Evolutionary conservation across 805 yeast genomes (phyloP).

Genomic region (Pichia sporocuriosa): DNA sequence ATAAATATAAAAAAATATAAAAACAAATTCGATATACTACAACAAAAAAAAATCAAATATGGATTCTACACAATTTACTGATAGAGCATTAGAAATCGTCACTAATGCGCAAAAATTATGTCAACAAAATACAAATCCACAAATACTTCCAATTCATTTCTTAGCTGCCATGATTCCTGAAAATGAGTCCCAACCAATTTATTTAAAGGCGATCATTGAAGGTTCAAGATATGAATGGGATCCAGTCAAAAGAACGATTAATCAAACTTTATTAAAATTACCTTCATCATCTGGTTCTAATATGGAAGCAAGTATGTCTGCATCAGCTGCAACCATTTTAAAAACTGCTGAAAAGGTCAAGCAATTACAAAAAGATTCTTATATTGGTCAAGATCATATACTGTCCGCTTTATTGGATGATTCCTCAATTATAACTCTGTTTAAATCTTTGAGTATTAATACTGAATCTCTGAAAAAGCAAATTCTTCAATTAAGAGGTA

Average conservation of each 20-base stretch:
- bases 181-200: conserved; percentile 45
- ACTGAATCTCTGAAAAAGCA: conserved; percentile 70
- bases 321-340: conserved; percentile 69
- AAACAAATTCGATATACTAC: not conserved
- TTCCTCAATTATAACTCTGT: conserved; percentile 54
- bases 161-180: conserved; percentile 84
- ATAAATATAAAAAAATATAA: not conserved
- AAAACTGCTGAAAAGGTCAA: conserved; percentile 71
- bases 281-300: conserved; percentile 93
- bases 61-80: conserved; percentile 82
- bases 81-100: conserved; percentile 79
- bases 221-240: conserved; percentile 87
- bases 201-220: conserved; percentile 75
- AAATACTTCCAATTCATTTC: conserved; percentile 80
- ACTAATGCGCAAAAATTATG: conserved; percentile 79
- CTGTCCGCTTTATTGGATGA: conserved; percentile 82
- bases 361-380: conserved; percentile 83
- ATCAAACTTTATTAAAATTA: conserved; percentile 70
- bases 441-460: conserved; percentile 67
- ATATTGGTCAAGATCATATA: conserved; percentile 90
- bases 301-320: conserved; percentile 65
- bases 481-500: conserved; percentile 77
- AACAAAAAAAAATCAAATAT: conserved; percentile 22
- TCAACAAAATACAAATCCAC: conserved; percentile 75
- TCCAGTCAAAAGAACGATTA: conserved; percentile 69